phyloP scores from a whole-genome alignment of 495 filamentous ascomycete species.

The Tirmania nivea region DNA sequence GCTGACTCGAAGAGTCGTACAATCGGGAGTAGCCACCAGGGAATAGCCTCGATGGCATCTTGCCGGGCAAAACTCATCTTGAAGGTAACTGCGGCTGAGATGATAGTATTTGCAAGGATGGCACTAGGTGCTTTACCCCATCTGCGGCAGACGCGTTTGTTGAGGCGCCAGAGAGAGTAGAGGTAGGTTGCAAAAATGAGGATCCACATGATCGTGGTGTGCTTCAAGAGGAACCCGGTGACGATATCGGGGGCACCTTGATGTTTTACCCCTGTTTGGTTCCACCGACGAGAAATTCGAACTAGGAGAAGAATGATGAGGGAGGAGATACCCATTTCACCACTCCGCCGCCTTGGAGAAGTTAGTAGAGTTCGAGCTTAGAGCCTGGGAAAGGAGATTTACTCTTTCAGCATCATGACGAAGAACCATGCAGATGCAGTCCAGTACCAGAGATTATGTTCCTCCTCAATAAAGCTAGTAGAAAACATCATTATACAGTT shows the following conservation, averaged over 20 bases:
- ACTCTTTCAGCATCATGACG: conserved; percentile 36
- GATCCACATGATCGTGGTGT: conserved; percentile 48
- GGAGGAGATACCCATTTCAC: background rate
- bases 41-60: conserved; percentile 68
- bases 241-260: conserved; percentile 73
- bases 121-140: conserved; percentile 13
- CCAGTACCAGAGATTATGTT: conserved; percentile 99
- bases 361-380: background rate
- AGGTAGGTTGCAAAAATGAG: conserved; percentile 50
- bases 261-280: conserved; percentile 91
- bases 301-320: conserved; percentile 25
- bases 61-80: conserved; percentile 26
- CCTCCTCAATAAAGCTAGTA: conserved; percentile 92
- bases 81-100: conserved; percentile 28
- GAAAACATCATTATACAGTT: conserved; percentile 79
- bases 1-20: conserved; percentile 31
- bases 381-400: background rate
- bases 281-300: conserved; percentile 58
- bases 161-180: conserved; percentile 23
- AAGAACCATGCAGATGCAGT: conserved; percentile 52
- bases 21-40: conserved; percentile 15
- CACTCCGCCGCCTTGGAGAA: background rate
- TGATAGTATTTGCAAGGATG: conserved; percentile 16
- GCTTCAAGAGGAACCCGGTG: conserved; percentile 37
- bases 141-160: conserved; percentile 11